These are phyloP conservation scores for Francoa sonchifolia DNA, from an alignment of 441 rosid genomes.

Conservation along the genomic window DNA sequence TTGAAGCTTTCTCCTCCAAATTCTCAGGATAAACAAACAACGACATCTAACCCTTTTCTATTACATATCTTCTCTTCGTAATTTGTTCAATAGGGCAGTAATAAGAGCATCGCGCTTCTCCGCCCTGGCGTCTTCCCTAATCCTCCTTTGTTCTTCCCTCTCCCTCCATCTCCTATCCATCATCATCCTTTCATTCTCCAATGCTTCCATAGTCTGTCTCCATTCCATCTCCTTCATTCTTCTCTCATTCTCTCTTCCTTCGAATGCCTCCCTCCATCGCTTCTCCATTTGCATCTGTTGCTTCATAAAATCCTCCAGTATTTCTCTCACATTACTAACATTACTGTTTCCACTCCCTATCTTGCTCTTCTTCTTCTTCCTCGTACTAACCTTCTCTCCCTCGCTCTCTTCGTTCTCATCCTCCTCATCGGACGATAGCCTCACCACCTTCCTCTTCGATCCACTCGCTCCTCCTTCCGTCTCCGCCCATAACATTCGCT, in stretches of 20 bases:
- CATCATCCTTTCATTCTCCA: conserved; percentile 77
- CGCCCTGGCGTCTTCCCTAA: conserved; percentile 87
- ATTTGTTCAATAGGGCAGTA: conserved; percentile 60
- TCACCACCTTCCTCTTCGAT: conserved; percentile 37
- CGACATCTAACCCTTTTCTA: not conserved
- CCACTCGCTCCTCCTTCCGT: conserved; percentile 48
- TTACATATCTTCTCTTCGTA: conserved; percentile 45
- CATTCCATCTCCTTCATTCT: conserved; percentile 69
- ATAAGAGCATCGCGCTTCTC: conserved; percentile 81
- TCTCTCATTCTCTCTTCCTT: conserved; percentile 64
- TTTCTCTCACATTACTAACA: conserved; percentile 28
- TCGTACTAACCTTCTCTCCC: conserved; percentile 25
- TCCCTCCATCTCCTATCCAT: conserved; percentile 81
- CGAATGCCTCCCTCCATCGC: conserved; percentile 78
- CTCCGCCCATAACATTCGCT: conserved; percentile 67
- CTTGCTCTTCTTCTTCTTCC: conserved; percentile 34
- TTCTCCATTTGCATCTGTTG: conserved; percentile 64
- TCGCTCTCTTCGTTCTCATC: conserved; percentile 58
- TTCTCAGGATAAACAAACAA: not conserved
- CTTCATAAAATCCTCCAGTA: conserved; percentile 66
- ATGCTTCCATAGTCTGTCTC: conserved; percentile 63
- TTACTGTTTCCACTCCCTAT: conserved; percentile 9
- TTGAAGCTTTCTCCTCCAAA: conserved; percentile 5
- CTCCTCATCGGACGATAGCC: conserved; percentile 59
- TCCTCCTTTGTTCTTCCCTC: conserved; percentile 72